Evolutionary conservation across 768 basidiomycete species (phyloP), one percentile per base, ranked within the genome.

Genomic region (Hypholoma sublateritium): DNA sequence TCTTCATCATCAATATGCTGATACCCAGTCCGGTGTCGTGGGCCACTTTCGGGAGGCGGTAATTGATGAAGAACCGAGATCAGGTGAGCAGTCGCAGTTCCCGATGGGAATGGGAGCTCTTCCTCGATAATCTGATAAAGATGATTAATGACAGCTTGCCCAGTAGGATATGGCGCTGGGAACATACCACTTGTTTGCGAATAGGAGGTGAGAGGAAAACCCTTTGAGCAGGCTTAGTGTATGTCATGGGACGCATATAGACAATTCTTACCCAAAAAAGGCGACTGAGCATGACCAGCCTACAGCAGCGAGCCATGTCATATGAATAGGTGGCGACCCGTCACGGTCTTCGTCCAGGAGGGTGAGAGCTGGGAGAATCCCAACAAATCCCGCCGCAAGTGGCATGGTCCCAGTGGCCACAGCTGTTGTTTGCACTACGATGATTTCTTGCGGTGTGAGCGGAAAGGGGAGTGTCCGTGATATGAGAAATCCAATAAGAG

Each of bases 141-240:
- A 19, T 39, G 5, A 5, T 6, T 32, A 32, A 32, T 46, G 34
- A 32, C 48, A 51, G 44, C 9, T 41, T 44, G 17, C 45, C 24
- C 22, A 48, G 21, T 16, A 12, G 51, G 8, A 19, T 21, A 48
- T 14, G 50, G 22, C 28, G 6, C 19, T 25, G 25, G 37, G 44
- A 28, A 77, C 88, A 28, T 61, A 94, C 93, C 65, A 96, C 94
- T 85, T 97, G 95, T 67, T 92, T 91, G 46, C 96, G 85, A 25
- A 98, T 82, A 6, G 95, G 96, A 14, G 95, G 93, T 1, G 96
- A 96, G 41, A 98, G 79, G 70, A 98, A 96, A n/a, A 98, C 95
- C 4, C 91, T 92, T 32, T 55, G 11, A 19, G 19, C 37, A 19
- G 7, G 19, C 36, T 62, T 5, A 59, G 55, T 37, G 50, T 22